Percentiles rank a stretch among this genome's conserved stretches.
phyloP scores from a whole-genome alignment of 2,329 filamentous ascomycete genomes.

The Fusarium bulbicola region DNA sequence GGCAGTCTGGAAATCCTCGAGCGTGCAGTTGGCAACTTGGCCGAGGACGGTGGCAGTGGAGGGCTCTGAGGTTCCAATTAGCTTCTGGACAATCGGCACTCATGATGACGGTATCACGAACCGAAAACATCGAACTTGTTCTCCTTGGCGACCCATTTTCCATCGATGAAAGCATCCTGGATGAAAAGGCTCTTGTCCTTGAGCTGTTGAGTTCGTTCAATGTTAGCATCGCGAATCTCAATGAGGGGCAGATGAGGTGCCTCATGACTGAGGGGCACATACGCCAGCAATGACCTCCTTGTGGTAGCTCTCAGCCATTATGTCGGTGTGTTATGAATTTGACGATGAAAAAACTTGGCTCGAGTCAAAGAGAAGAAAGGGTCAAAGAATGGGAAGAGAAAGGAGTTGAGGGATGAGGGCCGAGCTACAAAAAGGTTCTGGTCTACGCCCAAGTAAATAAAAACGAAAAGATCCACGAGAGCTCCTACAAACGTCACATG shows the following conservation, averaged over 20 bases:
- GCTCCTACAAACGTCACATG: slow-evolving; percentile 40
- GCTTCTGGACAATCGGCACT: not conserved
- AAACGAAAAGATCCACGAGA: slow-evolving; percentile 26
- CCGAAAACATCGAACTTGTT: slow-evolving; percentile 44
- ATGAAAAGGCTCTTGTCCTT: slow-evolving; percentile 43
- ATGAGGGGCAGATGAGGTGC: slow-evolving; percentile 3
- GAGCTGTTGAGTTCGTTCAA: slow-evolving; percentile 23
- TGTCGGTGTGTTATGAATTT: slow-evolving; percentile 3
- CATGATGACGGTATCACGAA: slow-evolving; percentile 18
- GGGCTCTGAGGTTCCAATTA: slow-evolving; percentile 31
- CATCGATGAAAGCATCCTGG: slow-evolving; percentile 43
- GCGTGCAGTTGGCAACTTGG: slow-evolving; percentile 41
- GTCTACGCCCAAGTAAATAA: slow-evolving; percentile 18
- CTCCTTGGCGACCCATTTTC: slow-evolving; percentile 43
- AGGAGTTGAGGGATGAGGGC: not conserved
- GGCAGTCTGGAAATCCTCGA: slow-evolving; percentile 41
- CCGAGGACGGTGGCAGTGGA: slow-evolving; percentile 42
- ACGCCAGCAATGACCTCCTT: slow-evolving; percentile 41
- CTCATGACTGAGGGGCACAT: slow-evolving; percentile 36
- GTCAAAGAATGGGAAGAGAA: slow-evolving; percentile 4
- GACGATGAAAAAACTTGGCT: slow-evolving; percentile 10
- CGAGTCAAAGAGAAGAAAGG: slow-evolving; percentile 2
- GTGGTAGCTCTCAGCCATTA: slow-evolving; percentile 43
- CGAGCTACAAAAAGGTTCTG: not conserved
- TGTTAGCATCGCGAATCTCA: slow-evolving; percentile 16